Conservation (phyloP, 495 filamentous ascomycete species). For the Antarctomyces pellizariae region DNA sequence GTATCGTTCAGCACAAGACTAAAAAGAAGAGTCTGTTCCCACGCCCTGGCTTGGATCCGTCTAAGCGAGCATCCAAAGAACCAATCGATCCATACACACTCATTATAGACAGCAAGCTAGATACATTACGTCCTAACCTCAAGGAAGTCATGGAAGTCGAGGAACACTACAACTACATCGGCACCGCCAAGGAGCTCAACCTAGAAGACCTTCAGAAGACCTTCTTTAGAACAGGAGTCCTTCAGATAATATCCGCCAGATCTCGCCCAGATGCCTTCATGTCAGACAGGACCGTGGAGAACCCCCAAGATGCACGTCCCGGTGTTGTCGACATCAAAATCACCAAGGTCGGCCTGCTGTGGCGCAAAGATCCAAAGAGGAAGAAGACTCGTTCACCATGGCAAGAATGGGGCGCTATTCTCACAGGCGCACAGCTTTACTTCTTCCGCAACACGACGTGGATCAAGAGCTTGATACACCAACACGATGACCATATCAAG, state of each 20-base stretch:
- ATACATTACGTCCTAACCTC: slow-evolving; percentile 56
- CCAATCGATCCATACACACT: slow-evolving; percentile 88
- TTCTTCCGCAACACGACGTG: slow-evolving; percentile 84
- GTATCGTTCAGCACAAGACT: slow-evolving; percentile 41
- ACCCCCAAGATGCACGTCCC: slow-evolving; percentile 69
- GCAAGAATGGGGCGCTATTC: slow-evolving; percentile 94
- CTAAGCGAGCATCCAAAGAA: slow-evolving; percentile 43
- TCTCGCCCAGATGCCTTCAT: slow-evolving; percentile 91
- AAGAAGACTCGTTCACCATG: slow-evolving; percentile 89
- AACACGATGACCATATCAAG: slow-evolving; percentile 59
- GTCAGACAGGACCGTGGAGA: slow-evolving; percentile 56
- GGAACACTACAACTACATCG: slow-evolving; percentile 74
- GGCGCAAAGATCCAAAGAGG: slow-evolving; percentile 88
- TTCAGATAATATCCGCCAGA: slow-evolving; percentile 83
- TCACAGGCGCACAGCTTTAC: slow-evolving; percentile 87
- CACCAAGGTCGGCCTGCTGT: slow-evolving; percentile 84
- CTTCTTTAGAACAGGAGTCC: slow-evolving; percentile 69
- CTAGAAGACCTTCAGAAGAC: slow-evolving; percentile 57
- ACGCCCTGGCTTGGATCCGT: slow-evolving; percentile 37
- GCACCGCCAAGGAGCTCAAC: slow-evolving; percentile 48
- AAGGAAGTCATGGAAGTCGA: slow-evolving; percentile 84
- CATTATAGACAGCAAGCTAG: slow-evolving; percentile 72
- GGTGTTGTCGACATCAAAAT: slow-evolving; percentile 95
- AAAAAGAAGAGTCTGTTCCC: slow-evolving; percentile 51
- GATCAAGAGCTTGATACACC: slow-evolving; percentile 77